Conservation (phyloP, 306 rosid genomes). For the Macrotyloma uniflorum region DNA sequence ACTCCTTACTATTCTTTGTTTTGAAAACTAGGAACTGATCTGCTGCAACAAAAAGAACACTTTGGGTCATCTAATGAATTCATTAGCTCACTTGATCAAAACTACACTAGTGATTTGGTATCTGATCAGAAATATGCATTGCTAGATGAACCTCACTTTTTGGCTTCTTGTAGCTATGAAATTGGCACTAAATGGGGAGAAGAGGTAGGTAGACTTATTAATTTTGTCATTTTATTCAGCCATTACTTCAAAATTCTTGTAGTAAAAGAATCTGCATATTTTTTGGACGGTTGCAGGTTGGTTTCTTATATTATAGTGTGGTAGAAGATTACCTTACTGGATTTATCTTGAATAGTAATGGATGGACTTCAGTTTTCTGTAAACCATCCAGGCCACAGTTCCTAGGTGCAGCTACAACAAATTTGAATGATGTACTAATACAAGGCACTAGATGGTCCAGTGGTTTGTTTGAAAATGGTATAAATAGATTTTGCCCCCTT, state of each 20-base stretch:
- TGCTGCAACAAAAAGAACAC: constrained; percentile 40
- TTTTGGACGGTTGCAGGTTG: constrained; percentile 54
- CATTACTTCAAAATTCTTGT: not conserved
- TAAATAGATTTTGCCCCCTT: constrained; percentile 66
- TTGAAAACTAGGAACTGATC: constrained; percentile 44
- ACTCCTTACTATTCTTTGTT: not conserved
- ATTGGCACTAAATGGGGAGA: constrained; percentile 66
- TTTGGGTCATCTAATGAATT: constrained; percentile 67
- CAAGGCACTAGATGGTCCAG: constrained; percentile 70
- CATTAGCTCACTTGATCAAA: constrained; percentile 48
- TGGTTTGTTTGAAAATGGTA: constrained; percentile 61
- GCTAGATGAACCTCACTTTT: constrained; percentile 43
- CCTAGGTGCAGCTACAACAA: constrained; percentile 59
- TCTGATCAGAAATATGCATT: constrained; percentile 10
- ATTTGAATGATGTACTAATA: constrained; percentile 59
- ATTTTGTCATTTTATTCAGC: not conserved
- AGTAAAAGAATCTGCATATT: not conserved
- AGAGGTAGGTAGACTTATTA: constrained; percentile 44
- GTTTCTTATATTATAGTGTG: constrained; percentile 60
- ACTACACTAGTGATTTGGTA: constrained; percentile 18
- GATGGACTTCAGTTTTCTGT: constrained; percentile 71
- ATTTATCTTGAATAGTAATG: constrained; percentile 58
- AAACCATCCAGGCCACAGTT: constrained; percentile 67
- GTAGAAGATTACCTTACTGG: constrained; percentile 70
- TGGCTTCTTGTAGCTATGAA: constrained; percentile 69